These are phyloP conservation scores for Populus ilicifolia DNA, from an alignment of 345 rosid species.

Conservation along the genomic window DNA sequence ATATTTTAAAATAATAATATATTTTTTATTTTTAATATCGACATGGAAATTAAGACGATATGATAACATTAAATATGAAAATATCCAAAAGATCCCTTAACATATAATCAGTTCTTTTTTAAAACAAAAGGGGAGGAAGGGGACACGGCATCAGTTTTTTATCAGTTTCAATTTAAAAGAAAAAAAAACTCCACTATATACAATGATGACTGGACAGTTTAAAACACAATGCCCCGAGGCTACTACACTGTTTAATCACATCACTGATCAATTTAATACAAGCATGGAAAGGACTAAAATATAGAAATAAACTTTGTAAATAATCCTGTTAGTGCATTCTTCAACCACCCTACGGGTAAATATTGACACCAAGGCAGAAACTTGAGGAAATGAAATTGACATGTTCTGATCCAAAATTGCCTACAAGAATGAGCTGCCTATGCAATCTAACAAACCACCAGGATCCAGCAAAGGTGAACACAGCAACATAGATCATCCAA, in stretches of 20 bases:
- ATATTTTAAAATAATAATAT: too few relatives aligned
- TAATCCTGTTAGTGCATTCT: background rate
- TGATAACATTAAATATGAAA: too few relatives aligned
- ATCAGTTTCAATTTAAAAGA: too few relatives aligned
- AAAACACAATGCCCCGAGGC: background rate
- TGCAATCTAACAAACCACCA: slow-evolving; percentile 11
- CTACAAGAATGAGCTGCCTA: slow-evolving; percentile 6
- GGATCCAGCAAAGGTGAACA: slow-evolving; percentile 2
- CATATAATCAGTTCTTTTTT: too few relatives aligned
- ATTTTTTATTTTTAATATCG: too few relatives aligned
- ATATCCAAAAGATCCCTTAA: too few relatives aligned
- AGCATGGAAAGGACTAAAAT: background rate
- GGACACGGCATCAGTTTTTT: too few relatives aligned
- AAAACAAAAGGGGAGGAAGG: too few relatives aligned
- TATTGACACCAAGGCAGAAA: slow-evolving; percentile 10
- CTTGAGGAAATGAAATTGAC: background rate
- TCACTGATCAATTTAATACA: background rate
- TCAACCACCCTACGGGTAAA: background rate
- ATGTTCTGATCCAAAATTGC: slow-evolving; percentile 11
- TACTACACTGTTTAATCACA: background rate
- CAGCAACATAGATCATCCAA: slow-evolving; percentile 8
- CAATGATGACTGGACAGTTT: background rate
- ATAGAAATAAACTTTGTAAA: slow-evolving; percentile 1
- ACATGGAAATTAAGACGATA: too few relatives aligned
- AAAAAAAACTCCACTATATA: background rate